Conservation (phyloP, 306 rosid species). For the Sicyos baderoa region DNA sequence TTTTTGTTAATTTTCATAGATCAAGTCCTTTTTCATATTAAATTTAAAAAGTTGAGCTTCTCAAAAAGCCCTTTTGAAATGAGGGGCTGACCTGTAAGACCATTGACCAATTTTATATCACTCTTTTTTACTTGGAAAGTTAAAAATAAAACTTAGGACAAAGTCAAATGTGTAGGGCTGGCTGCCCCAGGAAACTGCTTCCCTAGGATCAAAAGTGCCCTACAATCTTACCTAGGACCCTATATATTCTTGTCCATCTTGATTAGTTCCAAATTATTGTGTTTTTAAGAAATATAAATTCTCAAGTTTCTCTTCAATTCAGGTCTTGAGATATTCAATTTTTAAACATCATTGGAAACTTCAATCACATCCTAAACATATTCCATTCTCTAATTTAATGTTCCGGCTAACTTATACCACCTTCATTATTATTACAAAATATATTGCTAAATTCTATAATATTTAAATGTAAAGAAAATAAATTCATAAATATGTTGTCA, state of each 20-base stretch:
- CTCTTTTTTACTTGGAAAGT: not conserved
- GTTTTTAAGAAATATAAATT: not conserved
- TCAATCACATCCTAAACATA: not conserved
- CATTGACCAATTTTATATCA: not conserved
- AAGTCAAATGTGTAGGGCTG: constrained; percentile 14
- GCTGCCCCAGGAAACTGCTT: not conserved
- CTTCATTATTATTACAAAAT: no score
- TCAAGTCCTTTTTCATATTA: not conserved
- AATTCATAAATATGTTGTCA: no score
- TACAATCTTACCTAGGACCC: constrained; percentile 14
- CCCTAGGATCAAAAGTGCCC: constrained; percentile 16
- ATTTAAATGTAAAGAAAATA: no score
- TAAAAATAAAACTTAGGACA: not conserved
- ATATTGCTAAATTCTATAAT: no score
- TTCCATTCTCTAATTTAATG: not conserved
- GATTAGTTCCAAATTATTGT: no score
- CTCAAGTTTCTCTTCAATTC: not conserved
- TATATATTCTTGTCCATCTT: not conserved
- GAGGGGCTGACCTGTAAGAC: constrained; percentile 10
- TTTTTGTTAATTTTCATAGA: constrained; percentile 11
- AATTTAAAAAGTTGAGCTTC: constrained; percentile 2
- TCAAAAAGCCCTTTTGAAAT: constrained; percentile 1
- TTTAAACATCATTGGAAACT: constrained; percentile 13
- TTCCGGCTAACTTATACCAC: no score
- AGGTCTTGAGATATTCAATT: constrained; percentile 9